Base-by-base conservation (phyloP, 257 asterid species). In the Solanum virginianum region DNA sequence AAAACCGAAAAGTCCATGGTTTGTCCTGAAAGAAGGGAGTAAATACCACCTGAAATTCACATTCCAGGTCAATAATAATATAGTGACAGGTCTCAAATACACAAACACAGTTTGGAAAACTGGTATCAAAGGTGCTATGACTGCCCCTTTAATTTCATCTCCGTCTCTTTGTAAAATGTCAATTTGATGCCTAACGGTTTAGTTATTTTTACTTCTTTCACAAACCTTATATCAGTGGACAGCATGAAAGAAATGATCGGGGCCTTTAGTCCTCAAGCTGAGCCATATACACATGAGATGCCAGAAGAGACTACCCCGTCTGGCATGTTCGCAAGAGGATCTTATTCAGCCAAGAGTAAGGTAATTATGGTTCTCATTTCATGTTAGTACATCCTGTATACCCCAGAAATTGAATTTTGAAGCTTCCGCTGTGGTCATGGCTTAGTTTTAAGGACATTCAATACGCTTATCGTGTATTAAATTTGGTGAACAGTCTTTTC, bases 251-350 rank as follows among this genome's bases (percentile, higher is more conserved):
- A 94, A 91, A 96, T 96, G 98, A 95, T 96, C 10, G 99, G 99
- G 80, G 95, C 98, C 80, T 96, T 96, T 91, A 96, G 99, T 87
- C 99, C 99, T 85, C 98, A 94, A 92, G 32, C 84, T 11, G 98
- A 95, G 86, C 94, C 98, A 53, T 97, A 97, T 84, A 90, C 90
- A 5, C 97, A 95, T 84, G 93, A 91, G 85, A 97, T 97, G 98
- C 98, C 96, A 0, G 98, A 97, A 86, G 99, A 97, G 87, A 91
- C 94, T 2, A 97, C 99, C 57, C 99, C 99, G 9, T 88, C 98
- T 77, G 99, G 99, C 71, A 89, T 97, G 56, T 95, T 97, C 49
- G 99, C 98, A 47, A 87, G 98, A 86, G 99, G 99, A 75, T 90
- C 99, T 7, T 97, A 97, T 90, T 82, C 98, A 1, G 99, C 99